phyloP scores from a whole-genome alignment of 148 eudicot species.

The Silene latifolia region DNA sequence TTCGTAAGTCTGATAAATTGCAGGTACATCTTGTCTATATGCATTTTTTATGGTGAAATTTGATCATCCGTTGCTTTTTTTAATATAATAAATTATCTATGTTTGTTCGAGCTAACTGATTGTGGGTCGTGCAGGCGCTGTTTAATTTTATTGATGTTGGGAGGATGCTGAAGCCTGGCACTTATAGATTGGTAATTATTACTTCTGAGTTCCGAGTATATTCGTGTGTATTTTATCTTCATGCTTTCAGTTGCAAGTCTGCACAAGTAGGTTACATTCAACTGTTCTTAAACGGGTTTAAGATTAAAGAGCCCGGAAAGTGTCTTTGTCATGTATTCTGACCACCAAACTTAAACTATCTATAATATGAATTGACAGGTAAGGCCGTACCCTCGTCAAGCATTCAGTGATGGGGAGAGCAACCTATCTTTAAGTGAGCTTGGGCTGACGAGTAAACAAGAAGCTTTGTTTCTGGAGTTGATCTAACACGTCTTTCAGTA shows the following conservation, averaged over 20 bases:
- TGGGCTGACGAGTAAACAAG: constrained; percentile 91
- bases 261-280: too few relatives aligned
- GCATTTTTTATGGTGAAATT: background rate
- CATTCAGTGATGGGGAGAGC: constrained; percentile 75
- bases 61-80: background rate
- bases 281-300: background rate
- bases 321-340: background rate
- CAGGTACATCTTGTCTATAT: constrained; percentile 57
- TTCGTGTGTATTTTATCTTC: background rate
- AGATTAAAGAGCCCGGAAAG: too few relatives aligned
- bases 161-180: constrained; percentile 71
- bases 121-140: constrained; percentile 50
- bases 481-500: constrained; percentile 34
- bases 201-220: background rate
- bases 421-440: constrained; percentile 53
- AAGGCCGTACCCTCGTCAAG: constrained; percentile 85
- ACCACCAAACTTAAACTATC: background rate
- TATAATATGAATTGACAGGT: constrained; percentile 42
- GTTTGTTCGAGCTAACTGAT: constrained; percentile 17
- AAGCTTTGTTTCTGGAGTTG: constrained; percentile 85
- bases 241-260: too few relatives aligned
- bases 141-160: constrained; percentile 90
- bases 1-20: constrained; percentile 70
- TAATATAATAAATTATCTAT: background rate
- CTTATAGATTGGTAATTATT: constrained; percentile 76